phyloP scores from a whole-genome alignment of 352 stramenopile genomes.

The Phytophthora citrophthora region DNA sequence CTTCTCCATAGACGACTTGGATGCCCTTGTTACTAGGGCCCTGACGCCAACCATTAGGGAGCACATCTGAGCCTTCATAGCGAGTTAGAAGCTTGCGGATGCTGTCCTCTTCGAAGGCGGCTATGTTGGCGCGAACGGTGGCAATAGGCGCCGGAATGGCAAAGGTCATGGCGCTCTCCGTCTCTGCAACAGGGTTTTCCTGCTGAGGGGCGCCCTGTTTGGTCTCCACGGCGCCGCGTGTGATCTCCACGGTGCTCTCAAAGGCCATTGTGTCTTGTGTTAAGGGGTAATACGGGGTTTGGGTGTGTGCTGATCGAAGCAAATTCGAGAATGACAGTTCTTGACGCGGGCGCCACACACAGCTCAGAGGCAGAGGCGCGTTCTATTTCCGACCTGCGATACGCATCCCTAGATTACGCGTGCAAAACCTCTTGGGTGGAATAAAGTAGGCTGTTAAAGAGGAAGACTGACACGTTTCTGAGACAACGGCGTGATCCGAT shows the following conservation, averaged over 20 bases:
- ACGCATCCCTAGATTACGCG: slow-evolving; percentile 21
- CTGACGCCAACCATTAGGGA: slow-evolving; percentile 68
- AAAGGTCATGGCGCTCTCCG: slow-evolving; percentile 35
- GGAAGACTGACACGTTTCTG: slow-evolving; percentile 16
- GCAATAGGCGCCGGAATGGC: slow-evolving; percentile 59
- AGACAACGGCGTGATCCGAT: slow-evolving; percentile 17
- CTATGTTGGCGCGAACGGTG: slow-evolving; percentile 52
- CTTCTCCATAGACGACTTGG: slow-evolving; percentile 74
- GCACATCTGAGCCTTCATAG: slow-evolving; percentile 63
- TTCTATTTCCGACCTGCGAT: slow-evolving; percentile 25
- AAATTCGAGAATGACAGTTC: slow-evolving; percentile 48
- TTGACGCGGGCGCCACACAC: background rate
- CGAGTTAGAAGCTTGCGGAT: slow-evolving; percentile 62
- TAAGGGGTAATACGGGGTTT: background rate
- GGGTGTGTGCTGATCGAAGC: slow-evolving; percentile 15
- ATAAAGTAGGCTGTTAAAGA: background rate
- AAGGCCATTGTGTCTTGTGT: slow-evolving; percentile 49
- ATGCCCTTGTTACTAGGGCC: slow-evolving; percentile 74
- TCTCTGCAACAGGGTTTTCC: slow-evolving; percentile 45
- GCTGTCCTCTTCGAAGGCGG: slow-evolving; percentile 63
- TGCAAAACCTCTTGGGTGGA: background rate
- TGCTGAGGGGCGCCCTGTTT: slow-evolving; percentile 40
- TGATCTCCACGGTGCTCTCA: slow-evolving; percentile 57
- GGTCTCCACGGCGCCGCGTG: slow-evolving; percentile 43
- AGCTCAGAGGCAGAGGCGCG: slow-evolving; percentile 13